Evolutionary conservation across 257 asterid genomes (phyloP).

Genomic region (Petunia secreta): DNA sequence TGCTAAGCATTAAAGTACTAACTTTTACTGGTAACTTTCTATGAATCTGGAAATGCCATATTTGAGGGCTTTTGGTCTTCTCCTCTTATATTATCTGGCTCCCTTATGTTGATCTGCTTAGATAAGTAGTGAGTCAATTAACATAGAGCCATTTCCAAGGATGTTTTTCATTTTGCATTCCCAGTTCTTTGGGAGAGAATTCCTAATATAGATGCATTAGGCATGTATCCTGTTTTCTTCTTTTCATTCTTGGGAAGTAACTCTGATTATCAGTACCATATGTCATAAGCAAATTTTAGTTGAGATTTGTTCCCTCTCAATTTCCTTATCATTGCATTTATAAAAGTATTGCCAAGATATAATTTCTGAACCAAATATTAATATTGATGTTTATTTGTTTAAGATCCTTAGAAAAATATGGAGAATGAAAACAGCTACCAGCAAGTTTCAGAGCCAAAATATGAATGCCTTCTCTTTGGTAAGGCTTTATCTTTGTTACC

Average conservation of each 20-base stretch:
- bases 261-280: background rate
- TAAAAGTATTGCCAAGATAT: background rate
- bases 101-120: background rate
- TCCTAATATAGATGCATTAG: background rate
- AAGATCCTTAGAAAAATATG: constrained; percentile 49
- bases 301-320: background rate
- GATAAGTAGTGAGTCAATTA: background rate
- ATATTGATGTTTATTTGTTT: constrained; percentile 29
- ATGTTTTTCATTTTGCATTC: background rate
- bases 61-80: background rate
- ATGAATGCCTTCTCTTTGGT: constrained; percentile 91
- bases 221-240: background rate
- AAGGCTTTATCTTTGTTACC: constrained; percentile 29
- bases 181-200: background rate
- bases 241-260: background rate
- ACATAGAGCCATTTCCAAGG: background rate
- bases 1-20: background rate
- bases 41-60: background rate
- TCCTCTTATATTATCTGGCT: constrained; percentile 5
- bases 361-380: background rate
- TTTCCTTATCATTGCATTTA: background rate
- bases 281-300: background rate
- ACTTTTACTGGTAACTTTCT: background rate
- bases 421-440: constrained; percentile 46
- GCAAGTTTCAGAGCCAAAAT: constrained; percentile 50